Evolutionary conservation across 345 rosid genomes (phyloP).

Genomic region (Ceriops tagal): DNA sequence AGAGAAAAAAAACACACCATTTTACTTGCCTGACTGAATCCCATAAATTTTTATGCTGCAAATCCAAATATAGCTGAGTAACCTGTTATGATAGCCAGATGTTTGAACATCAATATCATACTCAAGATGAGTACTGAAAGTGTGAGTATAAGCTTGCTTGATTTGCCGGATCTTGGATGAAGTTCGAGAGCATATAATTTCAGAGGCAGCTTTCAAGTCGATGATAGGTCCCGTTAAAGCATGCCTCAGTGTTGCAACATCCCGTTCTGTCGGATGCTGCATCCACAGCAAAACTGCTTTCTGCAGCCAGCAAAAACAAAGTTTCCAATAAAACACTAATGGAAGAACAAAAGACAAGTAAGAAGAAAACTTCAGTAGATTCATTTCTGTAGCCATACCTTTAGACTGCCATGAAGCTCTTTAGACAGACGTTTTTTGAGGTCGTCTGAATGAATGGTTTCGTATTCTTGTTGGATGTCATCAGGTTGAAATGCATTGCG

Average conservation of each 20-base stretch:
- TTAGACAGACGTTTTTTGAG: slow-evolving; percentile 46
- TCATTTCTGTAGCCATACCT: slow-evolving; percentile 28
- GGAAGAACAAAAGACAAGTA: too few species aligned
- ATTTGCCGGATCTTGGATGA: slow-evolving; percentile 53
- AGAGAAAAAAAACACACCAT: too few species aligned
- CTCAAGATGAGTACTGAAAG: slow-evolving; percentile 33
- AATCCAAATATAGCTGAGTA: background rate
- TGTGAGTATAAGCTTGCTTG: slow-evolving; percentile 41
- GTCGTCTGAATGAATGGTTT: slow-evolving; percentile 42
- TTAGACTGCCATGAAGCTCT: slow-evolving; percentile 60
- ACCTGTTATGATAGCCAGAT: slow-evolving; percentile 54
- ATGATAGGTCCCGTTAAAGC: slow-evolving; percentile 44
- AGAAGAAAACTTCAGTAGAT: too few species aligned
- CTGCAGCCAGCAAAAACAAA: slow-evolving; percentile 21
- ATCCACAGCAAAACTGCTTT: slow-evolving; percentile 59
- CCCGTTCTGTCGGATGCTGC: slow-evolving; percentile 48
- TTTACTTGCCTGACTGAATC: background rate
- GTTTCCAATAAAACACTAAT: background rate
- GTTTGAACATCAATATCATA: slow-evolving; percentile 46
- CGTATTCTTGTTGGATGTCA: slow-evolving; percentile 55
- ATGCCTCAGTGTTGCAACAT: slow-evolving; percentile 37
- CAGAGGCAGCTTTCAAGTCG: slow-evolving; percentile 44
- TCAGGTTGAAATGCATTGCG: slow-evolving; percentile 50
- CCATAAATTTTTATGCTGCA: too few species aligned
- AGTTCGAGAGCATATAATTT: slow-evolving; percentile 52